phyloP scores from a whole-genome alignment of 768 basidiomycete species.

The Dioszegia hungarica region DNA sequence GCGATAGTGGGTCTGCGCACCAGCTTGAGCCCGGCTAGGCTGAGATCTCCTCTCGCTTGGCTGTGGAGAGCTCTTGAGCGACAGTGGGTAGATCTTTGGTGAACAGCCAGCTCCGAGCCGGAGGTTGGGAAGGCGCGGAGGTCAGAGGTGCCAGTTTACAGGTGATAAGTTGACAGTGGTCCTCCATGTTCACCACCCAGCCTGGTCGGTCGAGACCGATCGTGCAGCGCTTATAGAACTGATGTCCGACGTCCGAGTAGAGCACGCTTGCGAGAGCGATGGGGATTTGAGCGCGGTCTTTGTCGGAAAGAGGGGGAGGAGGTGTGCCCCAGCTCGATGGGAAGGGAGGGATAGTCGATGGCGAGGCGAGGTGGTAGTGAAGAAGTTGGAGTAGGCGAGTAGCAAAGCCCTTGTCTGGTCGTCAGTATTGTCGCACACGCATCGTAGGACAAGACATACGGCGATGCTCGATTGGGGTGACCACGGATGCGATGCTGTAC shows the following conservation, averaged over 20 bases:
- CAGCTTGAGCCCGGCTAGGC: background rate
- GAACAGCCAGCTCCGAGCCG: background rate
- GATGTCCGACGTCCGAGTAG: constrained; percentile 31
- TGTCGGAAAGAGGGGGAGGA: constrained; percentile 1
- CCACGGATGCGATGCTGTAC: constrained; percentile 32
- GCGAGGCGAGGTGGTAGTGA: constrained; percentile 18
- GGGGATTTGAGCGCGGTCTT: background rate
- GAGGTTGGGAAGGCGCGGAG: too few species aligned
- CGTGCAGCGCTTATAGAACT: constrained; percentile 21
- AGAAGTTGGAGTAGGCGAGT: constrained; percentile 29
- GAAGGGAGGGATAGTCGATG: constrained; percentile 12
- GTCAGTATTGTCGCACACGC: too few species aligned
- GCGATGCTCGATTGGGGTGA: constrained; percentile 26
- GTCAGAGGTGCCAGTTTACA: constrained; percentile 22
- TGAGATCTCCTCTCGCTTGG: background rate
- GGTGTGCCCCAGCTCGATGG: constrained; percentile 13
- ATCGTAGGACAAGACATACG: constrained; percentile 12
- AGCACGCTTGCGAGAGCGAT: constrained; percentile 13
- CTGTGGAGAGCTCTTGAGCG: background rate
- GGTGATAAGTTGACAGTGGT: constrained; percentile 13
- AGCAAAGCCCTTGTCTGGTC: constrained; percentile 29
- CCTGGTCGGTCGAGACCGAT: constrained; percentile 16
- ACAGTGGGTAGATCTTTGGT: background rate
- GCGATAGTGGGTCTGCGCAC: background rate
- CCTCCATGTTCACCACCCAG: constrained; percentile 22